phyloP scores from a whole-genome alignment of 495 filamentous ascomycete genomes.

The Cetradonia linearis region DNA sequence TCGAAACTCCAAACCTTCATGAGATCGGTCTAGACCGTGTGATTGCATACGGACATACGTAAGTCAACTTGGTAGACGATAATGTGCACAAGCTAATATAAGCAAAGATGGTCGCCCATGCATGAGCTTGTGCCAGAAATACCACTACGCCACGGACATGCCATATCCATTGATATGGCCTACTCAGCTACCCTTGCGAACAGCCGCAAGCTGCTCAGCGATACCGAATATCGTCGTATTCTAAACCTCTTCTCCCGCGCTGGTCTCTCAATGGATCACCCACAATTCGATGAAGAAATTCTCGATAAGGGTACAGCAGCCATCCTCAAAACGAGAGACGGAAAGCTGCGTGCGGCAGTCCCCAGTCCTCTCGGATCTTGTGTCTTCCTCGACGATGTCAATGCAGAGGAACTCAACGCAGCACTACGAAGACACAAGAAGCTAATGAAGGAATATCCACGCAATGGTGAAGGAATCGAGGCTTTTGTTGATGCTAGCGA shows the following conservation, averaged over 20 bases:
- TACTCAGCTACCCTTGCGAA: constrained; percentile 53
- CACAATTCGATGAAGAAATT: constrained; percentile 46
- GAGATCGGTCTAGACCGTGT: constrained; percentile 54
- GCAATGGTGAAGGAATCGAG: constrained; percentile 48
- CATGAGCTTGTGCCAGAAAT: constrained; percentile 51
- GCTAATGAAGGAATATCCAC: constrained; percentile 42
- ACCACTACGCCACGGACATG: constrained; percentile 54
- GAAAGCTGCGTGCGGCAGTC: constrained; percentile 47
- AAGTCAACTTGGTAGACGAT: constrained; percentile 11
- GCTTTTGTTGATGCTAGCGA: constrained; percentile 53
- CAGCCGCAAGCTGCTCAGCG: constrained; percentile 39
- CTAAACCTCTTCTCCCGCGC: constrained; percentile 50
- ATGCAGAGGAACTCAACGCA: constrained; percentile 37
- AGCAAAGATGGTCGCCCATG: constrained; percentile 47
- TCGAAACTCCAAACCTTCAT: constrained; percentile 54
- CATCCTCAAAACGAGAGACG: constrained; percentile 54
- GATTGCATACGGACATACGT: constrained; percentile 60
- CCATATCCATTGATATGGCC: constrained; percentile 59
- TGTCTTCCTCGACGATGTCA: constrained; percentile 48
- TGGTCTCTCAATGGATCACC: constrained; percentile 53
- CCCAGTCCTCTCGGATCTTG: constrained; percentile 47
- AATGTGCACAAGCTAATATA: neutral
- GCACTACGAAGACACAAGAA: constrained; percentile 46
- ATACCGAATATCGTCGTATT: constrained; percentile 44
- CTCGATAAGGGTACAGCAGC: constrained; percentile 50